phyloP scores from a whole-genome alignment of 805 yeast species.

The Middelhovenomyces tepae region DNA sequence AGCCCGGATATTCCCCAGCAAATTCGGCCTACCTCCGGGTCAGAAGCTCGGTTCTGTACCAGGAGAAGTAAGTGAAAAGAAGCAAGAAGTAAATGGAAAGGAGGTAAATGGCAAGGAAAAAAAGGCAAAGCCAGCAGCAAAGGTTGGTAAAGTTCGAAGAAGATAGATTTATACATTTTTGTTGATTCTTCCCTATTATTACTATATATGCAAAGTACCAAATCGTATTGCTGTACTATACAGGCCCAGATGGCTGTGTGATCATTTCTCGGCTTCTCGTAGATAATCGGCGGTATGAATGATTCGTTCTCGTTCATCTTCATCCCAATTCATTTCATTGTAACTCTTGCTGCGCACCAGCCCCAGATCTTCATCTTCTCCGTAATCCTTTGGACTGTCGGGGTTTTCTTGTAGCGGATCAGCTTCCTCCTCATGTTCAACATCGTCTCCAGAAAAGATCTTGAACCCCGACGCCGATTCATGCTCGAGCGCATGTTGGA shows the following conservation, averaged over 20 bases:
- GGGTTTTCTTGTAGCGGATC: too few species aligned
- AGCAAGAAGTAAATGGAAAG: not conserved
- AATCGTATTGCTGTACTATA: too few species aligned
- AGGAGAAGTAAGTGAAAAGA: conserved; percentile 1
- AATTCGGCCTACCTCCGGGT: conserved; percentile 6
- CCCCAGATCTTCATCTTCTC: conserved; percentile 26
- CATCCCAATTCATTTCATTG: conserved; percentile 30
- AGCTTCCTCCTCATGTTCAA: conserved; percentile 26
- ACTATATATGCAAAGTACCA: conserved; percentile 27
- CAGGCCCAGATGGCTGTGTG: too few species aligned
- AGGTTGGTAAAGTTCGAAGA: conserved; percentile 15
- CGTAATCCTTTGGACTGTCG: too few species aligned
- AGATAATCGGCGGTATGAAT: too few species aligned
- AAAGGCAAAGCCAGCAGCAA: conserved; percentile 14
- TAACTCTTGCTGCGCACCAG: conserved; percentile 31
- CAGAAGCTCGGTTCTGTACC: not conserved
- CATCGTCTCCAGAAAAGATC: too few species aligned
- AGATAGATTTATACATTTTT: too few species aligned
- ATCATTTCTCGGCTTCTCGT: too few species aligned
- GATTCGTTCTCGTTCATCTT: conserved; percentile 26
- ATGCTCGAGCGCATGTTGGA: too few species aligned
- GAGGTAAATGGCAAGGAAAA: conserved; percentile 5
- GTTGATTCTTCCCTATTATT: conserved; percentile 3
- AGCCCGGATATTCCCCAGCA: conserved; percentile 13
- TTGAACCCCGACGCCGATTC: too few species aligned